Evolutionary conservation across 148 eudicot genomes (phyloP), one percentile per base, ranked within the genome.

Genomic region (Spergularia bocconei): DNA sequence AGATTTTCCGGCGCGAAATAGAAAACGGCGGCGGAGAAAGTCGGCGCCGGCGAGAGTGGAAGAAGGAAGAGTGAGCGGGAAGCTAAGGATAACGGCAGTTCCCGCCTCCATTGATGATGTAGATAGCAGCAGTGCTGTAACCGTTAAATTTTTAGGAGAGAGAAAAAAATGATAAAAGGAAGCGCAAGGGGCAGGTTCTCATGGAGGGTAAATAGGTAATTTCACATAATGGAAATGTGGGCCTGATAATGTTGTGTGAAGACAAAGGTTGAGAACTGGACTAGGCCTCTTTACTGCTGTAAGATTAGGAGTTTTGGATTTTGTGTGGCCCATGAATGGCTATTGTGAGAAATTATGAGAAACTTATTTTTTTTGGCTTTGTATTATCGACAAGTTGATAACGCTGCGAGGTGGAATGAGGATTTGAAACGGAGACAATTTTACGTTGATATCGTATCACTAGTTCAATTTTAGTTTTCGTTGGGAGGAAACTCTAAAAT

Each of bases 31-130:
- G 13, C 79, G 72, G 33, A 3, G 41, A 23, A 17, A 20, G 54
- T 14, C 71, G 64, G 50, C 67, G 57, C 15, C 29, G 62, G 21
- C 54, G 62, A 13, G 12, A 69, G 75, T 5, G 15, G 67, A 17
- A 5, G 80, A 54, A 50, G 72, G 76, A 52, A 76, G 77, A 41
- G 58, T 13, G 51, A 72, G 16, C 25, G 58, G 70, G 70, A 60
- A 57, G 78, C 38, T 62, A 64, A 72, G 75, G 80, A 73, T 77
- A 81, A 77, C 84, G 78, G 84, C 52, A 67, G 78, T 73, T 77
- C 84, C 84, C 84, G 84, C 84, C 75, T 39, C 74, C 80, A 81
- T 61, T 61, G 78, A 19, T 54, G 69, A 69, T 13, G 69, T 39
- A 36, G 69, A 39, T 38, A 11, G 11, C 1, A 33, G 15, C 36